A percentile compares a stretch with the other conserved stretches of the same genome.
These are phyloP conservation scores for Wickerhamiella cacticola DNA, from an alignment of 805 yeast species.

Conservation along the genomic window DNA sequence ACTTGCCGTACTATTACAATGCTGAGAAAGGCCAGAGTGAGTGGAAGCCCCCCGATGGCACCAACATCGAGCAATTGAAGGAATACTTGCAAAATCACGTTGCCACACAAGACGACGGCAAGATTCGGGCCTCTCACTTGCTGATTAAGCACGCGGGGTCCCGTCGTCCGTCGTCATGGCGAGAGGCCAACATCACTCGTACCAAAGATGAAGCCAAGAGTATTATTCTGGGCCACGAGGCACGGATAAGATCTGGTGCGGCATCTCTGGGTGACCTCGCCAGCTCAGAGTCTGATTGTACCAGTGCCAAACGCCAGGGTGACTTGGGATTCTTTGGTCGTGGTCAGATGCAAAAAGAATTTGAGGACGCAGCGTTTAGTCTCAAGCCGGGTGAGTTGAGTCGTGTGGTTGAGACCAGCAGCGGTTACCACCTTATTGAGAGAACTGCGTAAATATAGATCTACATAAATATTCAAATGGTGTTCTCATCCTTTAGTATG, in stretches of 20 bases:
- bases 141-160: constrained; percentile 72
- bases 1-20: constrained; percentile 73
- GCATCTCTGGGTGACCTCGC: constrained; percentile 62
- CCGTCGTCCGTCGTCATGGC: constrained; percentile 89
- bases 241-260: constrained; percentile 51
- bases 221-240: constrained; percentile 45
- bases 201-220: constrained; percentile 70
- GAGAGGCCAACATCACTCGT: constrained; percentile 59
- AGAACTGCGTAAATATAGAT: constrained; percentile 51
- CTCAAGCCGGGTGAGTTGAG: constrained; percentile 75
- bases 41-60: constrained; percentile 88
- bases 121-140: constrained; percentile 71
- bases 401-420: constrained; percentile 73
- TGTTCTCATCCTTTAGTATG: not conserved
- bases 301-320: constrained; percentile 76
- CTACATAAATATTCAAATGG: not conserved
- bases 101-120: constrained; percentile 30
- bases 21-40: constrained; percentile 56
- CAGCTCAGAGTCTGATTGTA: constrained; percentile 73
- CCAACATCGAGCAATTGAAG: constrained; percentile 49
- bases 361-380: constrained; percentile 77
- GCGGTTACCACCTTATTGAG: constrained; percentile 82
- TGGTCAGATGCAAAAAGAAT: constrained; percentile 92
- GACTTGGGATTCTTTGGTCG: constrained; percentile 81
- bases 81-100: constrained; percentile 36